Percentiles rank a stretch among this genome's conserved stretches.
These are phyloP conservation scores for Puccinia hordei DNA, from an alignment of 1,284 basidiomycete species.

Conservation along the genomic window DNA sequence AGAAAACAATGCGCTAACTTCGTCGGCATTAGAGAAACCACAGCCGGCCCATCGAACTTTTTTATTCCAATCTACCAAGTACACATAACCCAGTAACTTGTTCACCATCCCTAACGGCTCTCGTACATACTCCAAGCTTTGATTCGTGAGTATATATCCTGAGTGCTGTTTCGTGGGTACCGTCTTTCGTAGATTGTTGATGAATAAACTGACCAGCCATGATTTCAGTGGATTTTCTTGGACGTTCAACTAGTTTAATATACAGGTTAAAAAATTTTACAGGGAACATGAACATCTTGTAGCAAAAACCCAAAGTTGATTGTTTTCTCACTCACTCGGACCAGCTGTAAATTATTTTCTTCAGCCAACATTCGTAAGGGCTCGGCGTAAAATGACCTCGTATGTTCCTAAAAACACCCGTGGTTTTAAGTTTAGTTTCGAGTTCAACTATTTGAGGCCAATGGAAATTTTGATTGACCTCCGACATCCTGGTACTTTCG, in stretches of 20 bases:
- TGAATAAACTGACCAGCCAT: conserved; percentile 49
- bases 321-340: conserved; percentile 24
- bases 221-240: conserved; percentile 50
- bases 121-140: conserved; percentile 49
- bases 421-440: neutral
- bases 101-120: conserved; percentile 49
- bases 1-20: conserved; percentile 29
- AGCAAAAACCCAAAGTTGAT: neutral
- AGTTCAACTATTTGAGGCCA: neutral
- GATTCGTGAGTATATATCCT: conserved; percentile 39
- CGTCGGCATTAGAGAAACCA: conserved; percentile 48
- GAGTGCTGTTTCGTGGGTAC: conserved; percentile 35
- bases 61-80: conserved; percentile 45
- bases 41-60: conserved; percentile 51
- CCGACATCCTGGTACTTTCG: conserved; percentile 51
- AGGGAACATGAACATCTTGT: neutral
- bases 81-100: conserved; percentile 47
- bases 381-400: conserved; percentile 41
- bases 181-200: conserved; percentile 43
- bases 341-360: conserved; percentile 39
- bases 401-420: conserved; percentile 33
- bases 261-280: too few relatives aligned
- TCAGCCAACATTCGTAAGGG: conserved; percentile 34
- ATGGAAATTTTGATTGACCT: conserved; percentile 22
- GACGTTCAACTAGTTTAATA: conserved; percentile 26